Evolutionary conservation across 164 flowering plant species (phyloP).

Genomic region (Litsea cubeba): DNA sequence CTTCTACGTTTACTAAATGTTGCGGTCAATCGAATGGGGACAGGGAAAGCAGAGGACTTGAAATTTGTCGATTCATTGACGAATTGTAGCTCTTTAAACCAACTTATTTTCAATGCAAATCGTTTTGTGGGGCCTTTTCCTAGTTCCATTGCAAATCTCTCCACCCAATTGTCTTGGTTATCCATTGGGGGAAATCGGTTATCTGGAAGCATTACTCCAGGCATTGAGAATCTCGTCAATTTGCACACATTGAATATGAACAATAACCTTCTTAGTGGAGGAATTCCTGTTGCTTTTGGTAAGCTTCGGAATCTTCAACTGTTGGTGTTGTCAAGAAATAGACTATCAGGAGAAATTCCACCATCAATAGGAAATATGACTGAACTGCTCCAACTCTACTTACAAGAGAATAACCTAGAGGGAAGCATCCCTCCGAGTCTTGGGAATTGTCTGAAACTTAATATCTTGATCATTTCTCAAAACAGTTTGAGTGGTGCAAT

Average conservation of each 20-base stretch:
- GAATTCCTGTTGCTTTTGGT: slow-evolving; percentile 25
- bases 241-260: slow-evolving; percentile 11
- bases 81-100: slow-evolving; percentile 10
- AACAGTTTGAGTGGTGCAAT: slow-evolving; percentile 9
- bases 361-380: slow-evolving; percentile 25
- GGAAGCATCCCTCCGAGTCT: slow-evolving; percentile 11
- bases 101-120: slow-evolving; percentile 1
- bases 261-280: slow-evolving; percentile 19
- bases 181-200: slow-evolving; percentile 15
- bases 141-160: slow-evolving; percentile 23
- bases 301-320: slow-evolving; percentile 17
- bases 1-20: neutral
- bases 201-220: slow-evolving; percentile 20
- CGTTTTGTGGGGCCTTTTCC: slow-evolving; percentile 27
- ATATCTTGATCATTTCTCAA: neutral
- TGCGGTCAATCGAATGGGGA: slow-evolving; percentile 10
- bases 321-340: slow-evolving; percentile 16
- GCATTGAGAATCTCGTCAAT: slow-evolving; percentile 26
- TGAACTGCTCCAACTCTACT: neutral
- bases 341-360: slow-evolving; percentile 23
- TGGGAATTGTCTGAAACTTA: neutral
- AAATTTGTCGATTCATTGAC: slow-evolving; percentile 18
- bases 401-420: neutral
- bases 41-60: slow-evolving; percentile 6
- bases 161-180: slow-evolving; percentile 3